Base-by-base conservation (phyloP, 1,284 basidiomycete genomes). In the Naganishia liquefaciens region DNA sequence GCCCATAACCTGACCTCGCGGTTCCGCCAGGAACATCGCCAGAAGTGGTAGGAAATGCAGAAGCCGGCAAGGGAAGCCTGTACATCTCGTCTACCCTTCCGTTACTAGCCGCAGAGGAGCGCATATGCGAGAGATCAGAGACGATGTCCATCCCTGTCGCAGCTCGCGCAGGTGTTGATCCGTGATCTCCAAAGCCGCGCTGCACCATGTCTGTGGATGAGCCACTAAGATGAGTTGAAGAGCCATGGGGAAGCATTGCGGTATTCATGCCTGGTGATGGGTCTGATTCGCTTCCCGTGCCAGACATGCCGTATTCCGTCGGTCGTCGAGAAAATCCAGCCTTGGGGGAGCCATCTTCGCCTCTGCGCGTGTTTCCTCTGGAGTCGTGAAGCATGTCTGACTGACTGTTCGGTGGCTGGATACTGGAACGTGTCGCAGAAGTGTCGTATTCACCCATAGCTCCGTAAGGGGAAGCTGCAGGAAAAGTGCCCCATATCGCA, bases 61-160 rank as follows among this genome's bases (percentile, higher is more conserved):
- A 49, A n/a, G 57, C 17, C 3, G 57, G 44, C 27, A 47, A 25
- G 17, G 46, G 28, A 23, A 60, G 15, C 43, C 57, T 30, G 40
- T 50, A 60, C 2, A 37, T 49, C 11, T 49, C 57, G 39, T 60
- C 28, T n/a, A 39, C 51, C 30, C 51, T 37, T 40, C 46, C 57
- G 3, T 21, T 40, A 2, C 46, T 37, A 6, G 30, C 25, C 21
- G 33, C 33, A 2, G 57, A 49, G 25, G 57, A 60, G 5, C 57
- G 46, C 57, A 60, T 50, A 23, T 27, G 44, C 23, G 57, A 60
- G 15, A 60, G 46, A 15, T 60, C 57, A n/a, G 57, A 60, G 5
- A 60, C 57, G 33, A 60, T 47, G n/a, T 60, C 57, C 57, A 60
- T 60, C n/a, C 57, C 57, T 5, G 57, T 60, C 17, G 37, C 46